Evolutionary conservation across 179 eudicot species (phyloP), one percentile per base, ranked within the genome.

Genomic region (Beta corolliflora): DNA sequence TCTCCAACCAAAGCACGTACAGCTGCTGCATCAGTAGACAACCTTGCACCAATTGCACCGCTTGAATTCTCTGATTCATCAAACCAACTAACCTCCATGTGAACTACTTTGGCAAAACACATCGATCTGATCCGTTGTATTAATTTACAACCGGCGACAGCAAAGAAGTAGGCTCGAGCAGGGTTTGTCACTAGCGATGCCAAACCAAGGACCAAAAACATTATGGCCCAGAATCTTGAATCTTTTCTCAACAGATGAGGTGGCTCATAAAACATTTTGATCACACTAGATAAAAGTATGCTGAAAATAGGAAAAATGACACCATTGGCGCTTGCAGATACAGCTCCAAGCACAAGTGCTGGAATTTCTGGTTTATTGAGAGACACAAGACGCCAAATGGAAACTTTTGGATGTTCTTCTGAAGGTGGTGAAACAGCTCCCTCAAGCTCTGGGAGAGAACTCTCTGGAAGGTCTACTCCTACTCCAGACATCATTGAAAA

Each of bases 71-170:
- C 75, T 19, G 83, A 48, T 16, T 67, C 67, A 55, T 81, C 79
- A 5, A 81, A 81, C 83, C 83, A 81, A 44, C 83, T 48, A 45
- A 81, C 75, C 56, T 81, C 83, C 83, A 81, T 81, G 23, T 75
- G 29, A n/a, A 81, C 46, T 44, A 23, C 69, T 81, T 8, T 81
- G n/a, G 56, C 83, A 48, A 81, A 81, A 31, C 83, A 81, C 75
- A 75, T 75, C 2, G 83, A 41, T 68, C 83, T 81, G 9, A 81
- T 67, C 15, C 79, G 48, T 31, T 75, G 75, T 75, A 81, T 81
- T 45, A 81, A n/a, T 66, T 66, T 81, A 16, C 79, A 76, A 54
- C 83, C 83, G 23, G 83, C 83, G n/a, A 76, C 83, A 9, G 75
- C 56, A 81, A 81, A 81, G 69, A 81, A 81, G 36, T 55, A 75